Conservation (phyloP, 106 monocot species). For the Allium fistulosum region DNA sequence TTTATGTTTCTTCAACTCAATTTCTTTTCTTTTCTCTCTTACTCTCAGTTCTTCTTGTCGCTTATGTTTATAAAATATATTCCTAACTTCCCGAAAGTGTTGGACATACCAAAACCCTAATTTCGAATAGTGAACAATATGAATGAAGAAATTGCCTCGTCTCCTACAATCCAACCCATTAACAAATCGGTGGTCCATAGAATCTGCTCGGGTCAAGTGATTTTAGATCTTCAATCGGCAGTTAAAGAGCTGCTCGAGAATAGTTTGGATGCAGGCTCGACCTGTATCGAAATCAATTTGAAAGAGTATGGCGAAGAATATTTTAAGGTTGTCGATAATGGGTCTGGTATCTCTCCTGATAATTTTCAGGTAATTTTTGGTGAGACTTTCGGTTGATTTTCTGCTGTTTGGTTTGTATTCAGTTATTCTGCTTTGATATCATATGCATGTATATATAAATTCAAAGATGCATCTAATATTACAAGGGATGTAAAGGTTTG, state of each 20-base stretch:
- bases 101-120: no score
- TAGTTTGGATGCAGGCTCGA: constrained; percentile 91
- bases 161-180: constrained; percentile 60
- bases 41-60: no score
- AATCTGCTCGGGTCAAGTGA: constrained; percentile 98
- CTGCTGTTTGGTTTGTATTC: not conserved
- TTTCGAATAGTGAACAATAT: no score
- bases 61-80: no score
- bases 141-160: constrained; percentile 16
- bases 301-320: constrained; percentile 73
- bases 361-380: constrained; percentile 72
- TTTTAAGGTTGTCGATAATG: constrained; percentile 95
- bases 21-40: no score
- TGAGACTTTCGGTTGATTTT: not conserved
- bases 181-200: constrained; percentile 67
- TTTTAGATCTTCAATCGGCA: constrained; percentile 88
- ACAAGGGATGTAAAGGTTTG: no score
- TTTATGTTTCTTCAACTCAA: no score
- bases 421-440: not conserved
- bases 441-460: not conserved
- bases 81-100: no score
- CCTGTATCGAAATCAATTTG: constrained; percentile 66
- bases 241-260: constrained; percentile 97
- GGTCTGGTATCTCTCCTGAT: constrained; percentile 74
- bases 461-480: no score